Conservation (phyloP, 1,284 basidiomycete species). For the Neotropicomus parvogracilis region DNA sequence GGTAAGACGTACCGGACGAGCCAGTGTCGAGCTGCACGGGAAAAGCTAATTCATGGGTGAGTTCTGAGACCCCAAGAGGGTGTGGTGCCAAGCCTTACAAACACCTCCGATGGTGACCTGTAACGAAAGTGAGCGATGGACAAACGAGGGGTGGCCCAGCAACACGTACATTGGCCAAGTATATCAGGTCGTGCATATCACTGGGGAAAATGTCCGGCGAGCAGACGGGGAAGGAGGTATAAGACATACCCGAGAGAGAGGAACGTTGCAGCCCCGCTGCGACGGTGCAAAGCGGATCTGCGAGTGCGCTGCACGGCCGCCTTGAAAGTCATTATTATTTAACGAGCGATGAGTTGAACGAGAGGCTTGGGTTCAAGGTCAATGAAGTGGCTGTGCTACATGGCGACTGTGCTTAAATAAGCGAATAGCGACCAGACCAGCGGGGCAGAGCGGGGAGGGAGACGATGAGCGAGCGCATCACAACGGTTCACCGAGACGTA, state of each 20-base stretch:
- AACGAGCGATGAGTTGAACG: too few species aligned
- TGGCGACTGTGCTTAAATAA: too few species aligned
- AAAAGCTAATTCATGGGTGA: slow-evolving; percentile 43
- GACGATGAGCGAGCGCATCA: too few species aligned
- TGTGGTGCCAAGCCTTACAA: slow-evolving; percentile 39
- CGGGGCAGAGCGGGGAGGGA: too few species aligned
- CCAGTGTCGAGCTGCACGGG: slow-evolving; percentile 76
- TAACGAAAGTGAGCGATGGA: slow-evolving; percentile 6
- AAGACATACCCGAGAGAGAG: slow-evolving; percentile 42
- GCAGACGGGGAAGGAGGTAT: not conserved
- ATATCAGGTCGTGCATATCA: slow-evolving; percentile 69
- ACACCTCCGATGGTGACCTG: slow-evolving; percentile 62
- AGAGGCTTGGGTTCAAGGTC: too few species aligned
- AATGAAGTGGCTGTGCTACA: too few species aligned
- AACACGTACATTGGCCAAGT: slow-evolving; percentile 63
- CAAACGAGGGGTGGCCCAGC: not conserved
- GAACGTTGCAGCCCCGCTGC: slow-evolving; percentile 27
- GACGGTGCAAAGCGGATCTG: slow-evolving; percentile 29
- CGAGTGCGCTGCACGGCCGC: slow-evolving; percentile 32
- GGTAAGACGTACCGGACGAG: slow-evolving; percentile 66
- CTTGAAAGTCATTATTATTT: too few species aligned
- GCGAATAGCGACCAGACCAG: too few species aligned
- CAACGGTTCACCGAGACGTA: too few species aligned
- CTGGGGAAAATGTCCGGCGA: slow-evolving; percentile 33
- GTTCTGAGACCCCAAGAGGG: not conserved